Conservation (phyloP, 2,329 filamentous ascomycete species). For the Alternaria postmessia region DNA sequence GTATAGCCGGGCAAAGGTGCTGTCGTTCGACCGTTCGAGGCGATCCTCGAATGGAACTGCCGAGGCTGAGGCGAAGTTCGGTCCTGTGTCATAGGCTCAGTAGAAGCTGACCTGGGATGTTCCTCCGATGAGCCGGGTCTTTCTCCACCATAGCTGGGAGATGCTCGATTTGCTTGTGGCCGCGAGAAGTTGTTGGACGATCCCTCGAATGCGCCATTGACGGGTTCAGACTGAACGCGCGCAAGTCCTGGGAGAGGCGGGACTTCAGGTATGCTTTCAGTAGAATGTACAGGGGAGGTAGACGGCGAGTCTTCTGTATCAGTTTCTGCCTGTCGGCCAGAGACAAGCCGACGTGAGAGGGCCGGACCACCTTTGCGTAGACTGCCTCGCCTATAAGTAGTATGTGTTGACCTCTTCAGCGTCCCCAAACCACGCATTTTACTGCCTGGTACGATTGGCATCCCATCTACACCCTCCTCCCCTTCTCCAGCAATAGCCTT, state of each 20-base stretch:
- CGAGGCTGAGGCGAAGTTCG: conserved; percentile 51
- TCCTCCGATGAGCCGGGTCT: conserved; percentile 39
- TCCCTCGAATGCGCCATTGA: conserved; percentile 48
- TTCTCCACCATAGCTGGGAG: conserved; percentile 27
- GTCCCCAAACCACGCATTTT: conserved; percentile 77
- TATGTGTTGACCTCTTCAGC: conserved; percentile 87
- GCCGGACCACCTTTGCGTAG: conserved; percentile 78
- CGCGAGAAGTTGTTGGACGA: conserved; percentile 66
- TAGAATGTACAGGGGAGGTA: conserved; percentile 58
- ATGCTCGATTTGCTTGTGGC: conserved; percentile 53
- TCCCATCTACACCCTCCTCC: conserved; percentile 43
- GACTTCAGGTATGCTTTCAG: conserved; percentile 44
- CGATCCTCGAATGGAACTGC: conserved; percentile 65
- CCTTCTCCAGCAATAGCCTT: conserved; percentile 51
- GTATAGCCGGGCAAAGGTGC: conserved; percentile 58
- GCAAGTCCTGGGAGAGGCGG: conserved; percentile 56
- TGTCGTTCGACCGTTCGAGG: conserved; percentile 65
- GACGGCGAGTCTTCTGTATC: conserved; percentile 63
- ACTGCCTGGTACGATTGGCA: conserved; percentile 83
- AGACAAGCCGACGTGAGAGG: conserved; percentile 74
- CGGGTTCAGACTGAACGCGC: conserved; percentile 75
- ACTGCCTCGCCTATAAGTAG: conserved; percentile 89
- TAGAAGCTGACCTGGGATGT: conserved; percentile 24
- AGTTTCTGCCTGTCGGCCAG: conserved; percentile 66
- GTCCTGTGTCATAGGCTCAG: conserved; percentile 40